Evolutionary conservation across 345 rosid genomes (phyloP), one percentile per base, ranked within the genome.

Genomic region (Ricinus communis): DNA sequence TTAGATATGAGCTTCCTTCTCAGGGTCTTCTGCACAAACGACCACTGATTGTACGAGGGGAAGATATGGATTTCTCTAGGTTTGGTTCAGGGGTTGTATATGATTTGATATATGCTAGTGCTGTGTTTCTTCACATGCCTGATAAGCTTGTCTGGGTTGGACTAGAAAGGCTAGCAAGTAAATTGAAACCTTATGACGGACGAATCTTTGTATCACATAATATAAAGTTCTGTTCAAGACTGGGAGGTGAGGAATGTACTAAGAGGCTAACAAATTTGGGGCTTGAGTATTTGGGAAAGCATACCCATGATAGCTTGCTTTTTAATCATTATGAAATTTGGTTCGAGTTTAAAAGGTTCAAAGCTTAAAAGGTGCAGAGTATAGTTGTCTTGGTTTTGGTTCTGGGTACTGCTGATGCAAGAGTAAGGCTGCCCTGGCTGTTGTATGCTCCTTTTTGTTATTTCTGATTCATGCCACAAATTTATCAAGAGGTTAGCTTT

Each of bases 51-150:
- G 88, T 93, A 50, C 81, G 79, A 65, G 99, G 99, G 0, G 91
- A 96, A 59, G 97, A 89, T 76, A 96, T 96, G 99, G 93, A 93
- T 74, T 91, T 93, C 71, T 73, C 86, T 50, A 85, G 80, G 83
- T 91, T 93, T 71, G 95, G 96, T 65, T 76, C 89, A 0, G 82
- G 65, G 24, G 74, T 76, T 25, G 65, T 66, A n/a, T 96, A 96
- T 55, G 94, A 93, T 81, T 75, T 96, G 79, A 88, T 93, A 71
- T 93, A 96, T 72, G 94, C 99, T 11, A 96, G 98, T 82, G 96
- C 98, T 3, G 99, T 93, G 73, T 96, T 96, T 58, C 94, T 96
- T 69, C 99, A 96, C 79, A 88, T 96, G 97, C 98, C 98, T 11
- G 97, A 89, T 79, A 84, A 84, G 66, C 97, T 96, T 5, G 99